A percentile compares a stretch with the other conserved stretches of the same genome.
phyloP scores from a whole-genome alignment of 2,329 filamentous ascomycete genomes.

The Xylaria sp. region DNA sequence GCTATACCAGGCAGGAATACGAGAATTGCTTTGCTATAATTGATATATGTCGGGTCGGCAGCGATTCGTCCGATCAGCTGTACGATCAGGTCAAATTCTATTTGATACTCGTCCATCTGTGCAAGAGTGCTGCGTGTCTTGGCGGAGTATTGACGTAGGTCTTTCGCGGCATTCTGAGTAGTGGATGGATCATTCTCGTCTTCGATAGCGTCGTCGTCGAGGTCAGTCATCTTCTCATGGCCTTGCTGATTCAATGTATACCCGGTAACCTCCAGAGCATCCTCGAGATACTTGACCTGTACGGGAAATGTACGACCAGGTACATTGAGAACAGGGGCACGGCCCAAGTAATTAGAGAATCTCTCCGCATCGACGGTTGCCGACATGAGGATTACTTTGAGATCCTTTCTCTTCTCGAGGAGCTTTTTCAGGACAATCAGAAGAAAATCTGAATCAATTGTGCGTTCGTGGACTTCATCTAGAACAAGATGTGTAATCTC shows the following conservation, averaged over 20 bases:
- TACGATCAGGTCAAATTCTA: slow-evolving; percentile 88
- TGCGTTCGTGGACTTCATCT: slow-evolving; percentile 97
- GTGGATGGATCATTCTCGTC: slow-evolving; percentile 64
- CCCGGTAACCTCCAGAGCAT: slow-evolving; percentile 88
- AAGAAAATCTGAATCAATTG: slow-evolving; percentile 96
- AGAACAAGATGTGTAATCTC: slow-evolving; percentile 94
- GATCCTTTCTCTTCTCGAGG: slow-evolving; percentile 77
- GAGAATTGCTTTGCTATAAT: slow-evolving; percentile 90
- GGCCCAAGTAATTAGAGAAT: slow-evolving; percentile 88
- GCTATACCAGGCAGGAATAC: slow-evolving; percentile 95
- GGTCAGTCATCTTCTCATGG: slow-evolving; percentile 66
- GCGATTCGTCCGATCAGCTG: slow-evolving; percentile 83
- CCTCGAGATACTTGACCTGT: slow-evolving; percentile 86
- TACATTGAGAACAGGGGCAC: slow-evolving; percentile 87
- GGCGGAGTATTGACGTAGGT: slow-evolving; percentile 77
- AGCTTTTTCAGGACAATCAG: slow-evolving; percentile 91
- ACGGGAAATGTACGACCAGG: slow-evolving; percentile 96
- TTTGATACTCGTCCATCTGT: slow-evolving; percentile 88
- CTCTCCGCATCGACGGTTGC: slow-evolving; percentile 93
- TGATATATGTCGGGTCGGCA: slow-evolving; percentile 69
- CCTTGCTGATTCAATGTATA: slow-evolving; percentile 68
- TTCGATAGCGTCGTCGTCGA: slow-evolving; percentile 70
- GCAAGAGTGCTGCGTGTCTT: slow-evolving; percentile 79
- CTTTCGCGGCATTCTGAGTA: slow-evolving; percentile 69
- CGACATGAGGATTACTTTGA: slow-evolving; percentile 97